phyloP scores from a whole-genome alignment of 345 rosid species.

The Chamaenerion angustifolium region DNA sequence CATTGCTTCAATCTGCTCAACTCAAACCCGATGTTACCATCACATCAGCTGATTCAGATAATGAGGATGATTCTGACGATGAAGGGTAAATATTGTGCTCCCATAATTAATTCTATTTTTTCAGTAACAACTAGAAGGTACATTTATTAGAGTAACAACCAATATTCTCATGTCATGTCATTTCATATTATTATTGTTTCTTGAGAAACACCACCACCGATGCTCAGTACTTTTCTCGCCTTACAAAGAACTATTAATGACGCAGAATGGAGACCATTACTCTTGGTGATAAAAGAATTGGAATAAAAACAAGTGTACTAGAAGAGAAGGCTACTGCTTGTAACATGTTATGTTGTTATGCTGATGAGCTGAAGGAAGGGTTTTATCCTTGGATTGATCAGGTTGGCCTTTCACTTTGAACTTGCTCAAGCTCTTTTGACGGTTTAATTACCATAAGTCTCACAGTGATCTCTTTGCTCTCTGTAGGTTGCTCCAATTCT shows the following conservation, averaged over 20 bases:
- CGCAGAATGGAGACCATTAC: slow-evolving; percentile 98
- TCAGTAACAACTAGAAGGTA: neutral
- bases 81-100: slow-evolving; percentile 47
- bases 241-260: neutral
- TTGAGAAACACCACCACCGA: neutral
- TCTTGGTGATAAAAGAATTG: slow-evolving; percentile 97
- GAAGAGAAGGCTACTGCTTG: slow-evolving; percentile 99
- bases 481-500: slow-evolving; percentile 84
- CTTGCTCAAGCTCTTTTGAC: slow-evolving; percentile 3
- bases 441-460: neutral
- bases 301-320: slow-evolving; percentile 92
- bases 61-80: slow-evolving; percentile 91
- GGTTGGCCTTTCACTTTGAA: slow-evolving; percentile 24
- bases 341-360: slow-evolving; percentile 98
- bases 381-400: slow-evolving; percentile 99
- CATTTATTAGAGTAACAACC: neutral
- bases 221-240: neutral
- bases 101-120: neutral
- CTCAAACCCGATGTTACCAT: slow-evolving; percentile 98
- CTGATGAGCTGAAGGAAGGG: slow-evolving; percentile 97
- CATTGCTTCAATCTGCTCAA: slow-evolving; percentile 93
- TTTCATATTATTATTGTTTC: neutral
- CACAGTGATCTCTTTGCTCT: neutral
- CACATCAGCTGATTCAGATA: slow-evolving; percentile 92
- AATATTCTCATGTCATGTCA: neutral